Base-by-base conservation (phyloP, 805 yeast genomes). In the Sugiyamaella chiloensis region DNA sequence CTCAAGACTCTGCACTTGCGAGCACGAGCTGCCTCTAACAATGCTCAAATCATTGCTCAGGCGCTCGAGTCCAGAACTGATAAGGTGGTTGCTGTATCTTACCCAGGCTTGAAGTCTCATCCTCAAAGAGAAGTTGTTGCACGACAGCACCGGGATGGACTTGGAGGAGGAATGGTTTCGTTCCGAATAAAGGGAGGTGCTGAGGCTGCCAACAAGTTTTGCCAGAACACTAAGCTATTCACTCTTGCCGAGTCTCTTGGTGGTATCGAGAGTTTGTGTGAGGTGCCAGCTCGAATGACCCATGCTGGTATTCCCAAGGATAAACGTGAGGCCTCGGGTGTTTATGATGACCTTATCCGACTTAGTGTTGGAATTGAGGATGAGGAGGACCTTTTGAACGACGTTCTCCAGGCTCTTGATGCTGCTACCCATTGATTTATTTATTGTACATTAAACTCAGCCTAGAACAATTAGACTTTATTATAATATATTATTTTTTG, bases 101-200 rank as follows among this genome's bases (percentile, higher is more conserved):
- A 88, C 73, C 95, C 96, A 43, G 95, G 95, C 48, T 76, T 87
- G 56, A 72, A 78, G 60, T 61, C 83, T 32, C 87, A 85, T 66
- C 71, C 76, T 49, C 74, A 78, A 67, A 78, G 79, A 60, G 79
- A 70, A 7, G 77, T 85, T 46, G 91, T 87, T 21, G 55, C 68
- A 57, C 77, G 71, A 54, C 96, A 87, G 70, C 95, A 87, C 72
- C 79, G 91, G 65, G 81, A 85, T 53, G 85, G 83, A 42, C 76
- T 87, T 56, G 96, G 96, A 53, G 96, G 96, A 61, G 96, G 96
- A 66, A 87, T 87, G 85, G 80, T 87, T 62, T 83, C 95, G 7
- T 87, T 87, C 76, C 80, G 95, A 73, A 77, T 87, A 68, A 74
- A 78, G 55, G 96, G 95, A 48, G 95, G 90, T 60, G 85, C 85